These are phyloP conservation scores for Tolypocladium album DNA, from an alignment of 2,329 filamentous ascomycete species.

Conservation along the genomic window DNA sequence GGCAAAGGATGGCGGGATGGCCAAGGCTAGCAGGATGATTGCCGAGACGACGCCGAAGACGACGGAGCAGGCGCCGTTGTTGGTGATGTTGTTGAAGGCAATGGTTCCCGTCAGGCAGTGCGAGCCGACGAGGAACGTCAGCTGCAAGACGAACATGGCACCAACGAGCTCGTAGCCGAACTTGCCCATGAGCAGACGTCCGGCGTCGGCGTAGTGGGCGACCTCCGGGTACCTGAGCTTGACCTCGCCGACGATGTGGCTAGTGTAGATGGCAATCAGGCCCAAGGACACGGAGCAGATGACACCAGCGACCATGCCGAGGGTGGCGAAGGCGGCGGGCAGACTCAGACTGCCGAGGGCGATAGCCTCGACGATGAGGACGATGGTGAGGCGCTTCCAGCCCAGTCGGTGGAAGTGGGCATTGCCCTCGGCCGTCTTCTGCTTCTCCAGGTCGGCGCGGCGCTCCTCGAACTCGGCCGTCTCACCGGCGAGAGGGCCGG, in stretches of 20 bases:
- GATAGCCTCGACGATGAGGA: constrained; percentile 47
- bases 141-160: constrained; percentile 48
- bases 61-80: constrained; percentile 37
- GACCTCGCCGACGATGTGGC: constrained; percentile 34
- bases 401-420: constrained; percentile 42
- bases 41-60: constrained; percentile 34
- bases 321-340: constrained; percentile 38
- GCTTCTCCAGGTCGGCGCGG: constrained; percentile 31
- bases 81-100: constrained; percentile 54
- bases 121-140: constrained; percentile 61
- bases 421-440: constrained; percentile 32
- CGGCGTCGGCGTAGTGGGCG: constrained; percentile 58
- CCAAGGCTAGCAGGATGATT: constrained; percentile 32
- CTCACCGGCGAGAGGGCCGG: constrained; percentile 16
- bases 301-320: constrained; percentile 42
- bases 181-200: constrained; percentile 47
- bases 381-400: constrained; percentile 45
- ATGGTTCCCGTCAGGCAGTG: constrained; percentile 62
- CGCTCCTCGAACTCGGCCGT: constrained; percentile 26
- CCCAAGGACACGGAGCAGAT: constrained; percentile 31
- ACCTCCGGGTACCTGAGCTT: constrained; percentile 44
- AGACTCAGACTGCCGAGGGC: constrained; percentile 42
- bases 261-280: constrained; percentile 36
- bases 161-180: constrained; percentile 53
- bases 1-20: constrained; percentile 36